Percentiles rank a stretch among this genome's conserved stretches.
phyloP scores from a whole-genome alignment of 148 eudicot species.

The Silene conica region DNA sequence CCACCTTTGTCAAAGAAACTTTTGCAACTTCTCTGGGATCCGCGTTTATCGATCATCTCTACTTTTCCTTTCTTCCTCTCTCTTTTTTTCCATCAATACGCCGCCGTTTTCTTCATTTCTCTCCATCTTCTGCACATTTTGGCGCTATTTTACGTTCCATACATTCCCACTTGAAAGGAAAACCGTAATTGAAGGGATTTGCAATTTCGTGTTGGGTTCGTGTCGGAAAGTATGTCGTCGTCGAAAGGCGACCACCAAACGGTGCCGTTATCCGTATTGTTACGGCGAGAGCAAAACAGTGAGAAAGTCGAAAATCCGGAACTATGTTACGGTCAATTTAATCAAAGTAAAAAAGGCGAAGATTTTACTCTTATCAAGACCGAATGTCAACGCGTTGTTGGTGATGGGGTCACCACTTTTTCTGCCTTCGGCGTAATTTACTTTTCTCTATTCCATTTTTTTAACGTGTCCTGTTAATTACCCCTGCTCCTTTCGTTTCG shows the following conservation, averaged over 20 bases:
- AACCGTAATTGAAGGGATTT: not conserved
- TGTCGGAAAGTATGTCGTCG: slow-evolving; percentile 53
- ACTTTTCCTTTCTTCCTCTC: not conserved
- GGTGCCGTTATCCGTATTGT: slow-evolving; percentile 76
- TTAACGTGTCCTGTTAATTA: not conserved
- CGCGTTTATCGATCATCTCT: not conserved
- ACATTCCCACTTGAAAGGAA: too few relatives aligned
- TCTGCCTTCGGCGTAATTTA: slow-evolving; percentile 77
- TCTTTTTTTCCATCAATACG: not conserved
- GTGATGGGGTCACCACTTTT: slow-evolving; percentile 81
- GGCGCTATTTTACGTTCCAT: not conserved
- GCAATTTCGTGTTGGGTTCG: not conserved
- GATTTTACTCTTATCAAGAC: slow-evolving; percentile 77
- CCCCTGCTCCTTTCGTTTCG: too few relatives aligned
- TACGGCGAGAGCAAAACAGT: slow-evolving; percentile 74
- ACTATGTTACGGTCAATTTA: slow-evolving; percentile 60
- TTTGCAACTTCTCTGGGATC: not conserved
- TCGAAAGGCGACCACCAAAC: slow-evolving; percentile 80
- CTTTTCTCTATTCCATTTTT: not conserved
- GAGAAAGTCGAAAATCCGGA: slow-evolving; percentile 84
- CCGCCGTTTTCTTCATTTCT: not conserved
- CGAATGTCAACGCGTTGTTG: slow-evolving; percentile 75
- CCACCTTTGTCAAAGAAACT: not conserved
- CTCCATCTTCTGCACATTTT: not conserved
- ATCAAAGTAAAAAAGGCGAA: slow-evolving; percentile 93